phyloP scores from a whole-genome alignment of 2,329 filamentous ascomycete species.

The Aureobasidium lini region DNA sequence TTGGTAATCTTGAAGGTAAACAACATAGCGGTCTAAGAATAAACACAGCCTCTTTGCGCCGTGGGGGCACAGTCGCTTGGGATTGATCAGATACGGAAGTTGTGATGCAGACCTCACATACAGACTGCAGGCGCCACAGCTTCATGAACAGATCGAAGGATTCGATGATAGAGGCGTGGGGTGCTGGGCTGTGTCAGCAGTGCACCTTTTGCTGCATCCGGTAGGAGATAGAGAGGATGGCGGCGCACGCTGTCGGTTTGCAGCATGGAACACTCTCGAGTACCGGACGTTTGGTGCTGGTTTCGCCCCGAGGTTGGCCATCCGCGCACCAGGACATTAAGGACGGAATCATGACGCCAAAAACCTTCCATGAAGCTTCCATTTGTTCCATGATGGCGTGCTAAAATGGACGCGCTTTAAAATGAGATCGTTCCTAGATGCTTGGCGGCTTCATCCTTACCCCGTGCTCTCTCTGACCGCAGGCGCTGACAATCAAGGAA shows the following conservation, averaged over 20 bases:
- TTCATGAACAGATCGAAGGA: not conserved
- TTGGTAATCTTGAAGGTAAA: conserved; percentile 4
- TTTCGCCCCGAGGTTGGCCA: conserved; percentile 1
- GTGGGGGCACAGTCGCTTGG: conserved; percentile 4
- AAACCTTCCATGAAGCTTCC: conserved; percentile 2
- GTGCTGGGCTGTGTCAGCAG: not conserved
- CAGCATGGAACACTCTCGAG: conserved; percentile 6
- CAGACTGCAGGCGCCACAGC: conserved; percentile 1
- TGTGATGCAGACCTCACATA: conserved; percentile 1
- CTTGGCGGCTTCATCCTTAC: conserved; percentile 2
- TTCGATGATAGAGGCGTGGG: not conserved
- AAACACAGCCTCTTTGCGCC: conserved; percentile 4
- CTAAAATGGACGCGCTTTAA: not conserved
- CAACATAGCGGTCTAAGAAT: conserved; percentile 8
- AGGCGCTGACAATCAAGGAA: conserved; percentile 9
- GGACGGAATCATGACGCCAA: conserved; percentile 4
- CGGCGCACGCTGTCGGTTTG: not conserved
- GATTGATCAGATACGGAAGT: not conserved
- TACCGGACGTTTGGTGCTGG: conserved; percentile 11
- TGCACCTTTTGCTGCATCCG: conserved; percentile 1
- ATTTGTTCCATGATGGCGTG: conserved; percentile 11
- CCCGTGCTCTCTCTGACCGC: conserved; percentile 5
- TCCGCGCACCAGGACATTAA: conserved; percentile 8
- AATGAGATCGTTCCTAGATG: conserved; percentile 11
- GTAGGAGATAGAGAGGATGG: not conserved